phyloP scores from a whole-genome alignment of 148 eudicot genomes.

The Simmondsia chinensis region DNA sequence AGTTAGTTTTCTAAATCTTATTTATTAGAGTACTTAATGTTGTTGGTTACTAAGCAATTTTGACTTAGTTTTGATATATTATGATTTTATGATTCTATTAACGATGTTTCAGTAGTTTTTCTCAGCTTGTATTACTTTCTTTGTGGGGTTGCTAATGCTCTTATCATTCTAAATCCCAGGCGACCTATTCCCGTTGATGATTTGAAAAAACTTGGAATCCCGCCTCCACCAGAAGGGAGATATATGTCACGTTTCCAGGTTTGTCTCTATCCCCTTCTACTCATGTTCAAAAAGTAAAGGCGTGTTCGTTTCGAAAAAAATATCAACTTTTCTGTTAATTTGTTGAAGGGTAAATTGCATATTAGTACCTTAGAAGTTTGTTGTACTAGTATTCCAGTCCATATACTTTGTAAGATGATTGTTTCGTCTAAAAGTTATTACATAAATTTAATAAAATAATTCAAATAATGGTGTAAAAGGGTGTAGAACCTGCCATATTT shows the following conservation, averaged over 20 bases:
- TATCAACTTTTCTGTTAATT: neutral
- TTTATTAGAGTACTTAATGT: no score
- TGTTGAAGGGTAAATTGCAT: neutral
- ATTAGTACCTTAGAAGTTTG: neutral
- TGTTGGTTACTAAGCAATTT: no score
- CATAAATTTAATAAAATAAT: neutral
- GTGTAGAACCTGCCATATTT: no score
- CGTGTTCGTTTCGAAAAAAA: neutral
- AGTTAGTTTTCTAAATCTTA: no score
- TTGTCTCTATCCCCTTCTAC: neutral
- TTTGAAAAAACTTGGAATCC: slow-evolving; percentile 79
- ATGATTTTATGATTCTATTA: no score
- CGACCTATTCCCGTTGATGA: slow-evolving; percentile 82
- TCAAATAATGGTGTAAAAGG: no score
- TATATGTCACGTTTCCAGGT: slow-evolving; percentile 91
- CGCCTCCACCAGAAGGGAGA: slow-evolving; percentile 96
- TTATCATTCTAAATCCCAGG: slow-evolving; percentile 23
- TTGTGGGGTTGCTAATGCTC: no score
- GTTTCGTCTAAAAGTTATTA: neutral
- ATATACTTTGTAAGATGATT: neutral
- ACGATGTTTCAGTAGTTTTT: no score
- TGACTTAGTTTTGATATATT: no score
- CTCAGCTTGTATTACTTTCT: no score
- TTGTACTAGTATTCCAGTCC: neutral
- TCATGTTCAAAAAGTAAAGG: no score